Evolutionary conservation across 371 early-diverging fungal species (phyloP).

Genomic region (Nematocida homosporus): DNA sequence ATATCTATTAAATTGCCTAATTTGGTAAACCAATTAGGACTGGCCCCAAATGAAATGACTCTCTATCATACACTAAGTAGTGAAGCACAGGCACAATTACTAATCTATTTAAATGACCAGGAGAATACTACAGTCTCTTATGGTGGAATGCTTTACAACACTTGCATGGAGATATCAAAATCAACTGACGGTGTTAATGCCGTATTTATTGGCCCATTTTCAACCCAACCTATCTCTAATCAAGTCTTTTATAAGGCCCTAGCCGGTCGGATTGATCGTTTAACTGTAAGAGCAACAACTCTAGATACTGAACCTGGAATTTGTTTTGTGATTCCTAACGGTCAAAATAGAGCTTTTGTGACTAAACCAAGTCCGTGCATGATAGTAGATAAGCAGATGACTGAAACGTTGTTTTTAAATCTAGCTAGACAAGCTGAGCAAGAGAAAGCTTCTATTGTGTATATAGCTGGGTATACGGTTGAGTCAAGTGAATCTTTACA

Average conservation of each 20-base stretch:
- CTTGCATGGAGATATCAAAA: slow-evolving; percentile 34
- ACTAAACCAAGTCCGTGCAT: slow-evolving; percentile 15
- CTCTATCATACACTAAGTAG: neutral
- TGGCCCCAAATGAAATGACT: slow-evolving; percentile 31
- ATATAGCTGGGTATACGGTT: slow-evolving; percentile 43
- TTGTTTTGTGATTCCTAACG: slow-evolving; percentile 44
- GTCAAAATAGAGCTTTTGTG: slow-evolving; percentile 32
- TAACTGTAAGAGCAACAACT: neutral
- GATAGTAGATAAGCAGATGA: neutral
- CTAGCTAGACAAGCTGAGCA: neutral
- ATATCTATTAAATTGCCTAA: slow-evolving; percentile 17
- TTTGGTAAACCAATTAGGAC: slow-evolving; percentile 7
- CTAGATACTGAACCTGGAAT: slow-evolving; percentile 29
- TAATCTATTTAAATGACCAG: neutral
- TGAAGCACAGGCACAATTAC: neutral
- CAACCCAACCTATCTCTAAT: slow-evolving; percentile 9
- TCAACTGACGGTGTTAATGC: neutral
- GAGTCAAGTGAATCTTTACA: slow-evolving; percentile 1
- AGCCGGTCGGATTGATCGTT: neutral
- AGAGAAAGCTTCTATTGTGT: neutral
- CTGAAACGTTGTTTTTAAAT: neutral
- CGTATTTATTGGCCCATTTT: slow-evolving; percentile 48
- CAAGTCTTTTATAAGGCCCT: slow-evolving; percentile 29
- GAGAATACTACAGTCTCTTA: slow-evolving; percentile 7
- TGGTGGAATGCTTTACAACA: slow-evolving; percentile 46